Evolutionary conservation across 305 asterid genomes (phyloP), one percentile per base, ranked within the genome.

Genomic region (Fraxinus nigra): DNA sequence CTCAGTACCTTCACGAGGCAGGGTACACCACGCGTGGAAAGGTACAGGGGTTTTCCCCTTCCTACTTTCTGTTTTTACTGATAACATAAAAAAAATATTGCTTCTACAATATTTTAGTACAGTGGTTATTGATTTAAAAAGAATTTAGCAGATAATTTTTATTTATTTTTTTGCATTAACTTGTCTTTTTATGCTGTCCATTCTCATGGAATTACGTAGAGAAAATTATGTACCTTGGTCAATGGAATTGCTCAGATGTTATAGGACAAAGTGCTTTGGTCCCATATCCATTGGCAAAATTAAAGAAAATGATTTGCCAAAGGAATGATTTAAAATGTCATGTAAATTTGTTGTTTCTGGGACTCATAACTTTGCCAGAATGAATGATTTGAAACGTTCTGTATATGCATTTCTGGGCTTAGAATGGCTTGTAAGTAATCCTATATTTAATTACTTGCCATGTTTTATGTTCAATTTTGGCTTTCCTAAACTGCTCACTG

Each of bases 1-100:
- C 99, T 59, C 99, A 95, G 83, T 94, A 93, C 85, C 98, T 95
- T 72, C 98, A 94, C 18, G 99, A 95, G 88, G 98, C 98, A 26
- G 99, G 99, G 72, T 96, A 89, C 86, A 92, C 95, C 22, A 81
- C 89, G 79, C 92, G 84, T 34, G 99, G 98, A 88, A 94, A 88
- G 92, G 98, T 93, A 86, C 16, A 28, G 4, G 76, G 63, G 75
- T 43, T 75, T 61, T 51, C 63, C 79, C n/a, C 13, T 77, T 63
- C 77, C 43, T 61, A n/a, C 79, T 76, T 72, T 83, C 76, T 77
- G 63, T 61, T 73, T 75, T 78, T 70, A 11, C 70, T 3, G 10
- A 56, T 48, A 43, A 40, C 67, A 33, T 72, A 24, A 46, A 24
- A 63, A 46, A 54, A 54, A n/a, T 34, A 56, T 48, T 80, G 81